Percentiles rank a stretch among this genome's conserved stretches.
These are phyloP conservation scores for Cryptococcus sp. DNA, from an alignment of 1,284 basidiomycete genomes.

Conservation along the genomic window DNA sequence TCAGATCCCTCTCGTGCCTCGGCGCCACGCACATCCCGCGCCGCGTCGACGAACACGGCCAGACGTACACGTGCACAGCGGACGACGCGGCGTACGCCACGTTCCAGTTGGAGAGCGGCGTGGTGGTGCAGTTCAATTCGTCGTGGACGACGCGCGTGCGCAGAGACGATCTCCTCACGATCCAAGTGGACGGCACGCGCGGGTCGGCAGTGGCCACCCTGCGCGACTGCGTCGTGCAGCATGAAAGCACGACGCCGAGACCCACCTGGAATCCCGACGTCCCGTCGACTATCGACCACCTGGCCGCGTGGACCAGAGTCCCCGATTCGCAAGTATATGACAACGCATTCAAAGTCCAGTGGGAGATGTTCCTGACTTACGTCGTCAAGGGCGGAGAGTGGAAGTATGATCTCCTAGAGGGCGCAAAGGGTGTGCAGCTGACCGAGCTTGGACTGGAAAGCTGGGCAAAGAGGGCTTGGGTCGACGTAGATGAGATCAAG, in stretches of 20 bases:
- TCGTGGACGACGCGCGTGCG: constrained; percentile 23
- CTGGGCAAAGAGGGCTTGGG: constrained; percentile 21
- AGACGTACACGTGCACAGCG: constrained; percentile 24
- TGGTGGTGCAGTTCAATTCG: constrained; percentile 27
- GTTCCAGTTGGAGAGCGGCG: constrained; percentile 24
- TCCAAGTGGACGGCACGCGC: constrained; percentile 23
- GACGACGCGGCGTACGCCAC: constrained; percentile 28
- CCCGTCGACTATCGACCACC: constrained; percentile 21
- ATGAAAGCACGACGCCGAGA: constrained; percentile 22
- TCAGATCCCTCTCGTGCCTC: constrained; percentile 23
- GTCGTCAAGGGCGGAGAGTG: constrained; percentile 25
- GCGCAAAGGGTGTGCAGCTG: constrained; percentile 24
- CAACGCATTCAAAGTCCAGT: constrained; percentile 30
- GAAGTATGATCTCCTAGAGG: constrained; percentile 25
- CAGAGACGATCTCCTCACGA: constrained; percentile 24
- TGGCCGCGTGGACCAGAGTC: constrained; percentile 20
- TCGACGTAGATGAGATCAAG: constrained; percentile 17
- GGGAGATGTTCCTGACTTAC: constrained; percentile 28
- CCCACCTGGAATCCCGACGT: constrained; percentile 29
- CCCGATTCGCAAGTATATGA: constrained; percentile 20
- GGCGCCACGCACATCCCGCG: constrained; percentile 22
- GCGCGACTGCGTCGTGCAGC: constrained; percentile 26
- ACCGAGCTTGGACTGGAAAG: constrained; percentile 24
- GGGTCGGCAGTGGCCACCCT: constrained; percentile 23
- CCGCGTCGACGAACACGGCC: constrained; percentile 20